These are phyloP conservation scores for Citrus inodora DNA, from an alignment of 345 rosid genomes.

Conservation along the genomic window DNA sequence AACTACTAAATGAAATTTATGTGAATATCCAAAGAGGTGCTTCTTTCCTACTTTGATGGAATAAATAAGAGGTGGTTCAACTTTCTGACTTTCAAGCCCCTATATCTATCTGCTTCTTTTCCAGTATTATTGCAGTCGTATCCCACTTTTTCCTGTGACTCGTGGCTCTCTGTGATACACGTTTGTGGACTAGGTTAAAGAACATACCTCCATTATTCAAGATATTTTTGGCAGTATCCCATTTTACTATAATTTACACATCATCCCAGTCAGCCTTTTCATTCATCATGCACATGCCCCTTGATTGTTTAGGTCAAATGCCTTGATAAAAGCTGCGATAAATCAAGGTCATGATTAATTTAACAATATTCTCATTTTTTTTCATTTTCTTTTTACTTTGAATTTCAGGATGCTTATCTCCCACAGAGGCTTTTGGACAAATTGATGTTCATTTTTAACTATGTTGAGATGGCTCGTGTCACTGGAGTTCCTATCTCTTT, in stretches of 20 bases:
- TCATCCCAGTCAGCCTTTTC: not conserved
- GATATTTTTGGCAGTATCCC: not conserved
- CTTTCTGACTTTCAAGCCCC: too few species aligned
- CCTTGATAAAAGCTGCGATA: not conserved
- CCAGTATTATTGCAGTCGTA: too few species aligned
- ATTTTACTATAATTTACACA: not conserved
- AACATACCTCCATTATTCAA: not conserved
- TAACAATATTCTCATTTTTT: constrained; percentile 15
- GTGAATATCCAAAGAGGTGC: too few species aligned
- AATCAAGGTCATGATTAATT: not conserved
- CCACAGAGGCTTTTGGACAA: constrained; percentile 97
- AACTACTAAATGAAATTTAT: too few species aligned
- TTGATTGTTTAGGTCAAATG: not conserved
- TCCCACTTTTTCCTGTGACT: too few species aligned
- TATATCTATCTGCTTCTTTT: too few species aligned
- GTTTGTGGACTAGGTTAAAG: not conserved
- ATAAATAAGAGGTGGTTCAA: too few species aligned
- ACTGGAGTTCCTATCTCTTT: constrained; percentile 97
- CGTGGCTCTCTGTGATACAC: not conserved
- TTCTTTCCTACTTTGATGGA: too few species aligned
- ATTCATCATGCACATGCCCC: not conserved
- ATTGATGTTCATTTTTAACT: constrained; percentile 86
- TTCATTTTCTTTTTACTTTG: not conserved
- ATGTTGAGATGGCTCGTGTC: constrained; percentile 99
- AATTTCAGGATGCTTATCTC: constrained; percentile 93